Percentiles rank a stretch among this genome's conserved stretches.
Conservation (phyloP, 2,329 filamentous ascomycete species). For the Kalaharituber pfeilii region DNA sequence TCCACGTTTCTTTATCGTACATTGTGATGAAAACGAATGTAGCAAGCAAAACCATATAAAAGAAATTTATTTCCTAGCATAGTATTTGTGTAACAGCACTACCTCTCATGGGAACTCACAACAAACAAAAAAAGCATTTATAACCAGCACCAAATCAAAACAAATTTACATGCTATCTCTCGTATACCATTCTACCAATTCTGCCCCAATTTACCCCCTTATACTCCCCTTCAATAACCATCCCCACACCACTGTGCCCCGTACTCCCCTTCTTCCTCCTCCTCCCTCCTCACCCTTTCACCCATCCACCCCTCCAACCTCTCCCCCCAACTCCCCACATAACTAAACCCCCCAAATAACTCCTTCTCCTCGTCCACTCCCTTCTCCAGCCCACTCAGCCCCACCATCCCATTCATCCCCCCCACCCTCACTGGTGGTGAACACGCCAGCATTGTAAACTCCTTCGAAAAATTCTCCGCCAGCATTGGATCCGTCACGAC, state of each 20-base stretch:
- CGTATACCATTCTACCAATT: no score
- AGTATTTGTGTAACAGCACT: no score
- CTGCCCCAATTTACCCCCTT: no score
- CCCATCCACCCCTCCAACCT: background rate
- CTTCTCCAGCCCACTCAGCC: conserved; percentile 18
- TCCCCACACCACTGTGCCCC: background rate
- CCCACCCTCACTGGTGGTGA: conserved; percentile 44
- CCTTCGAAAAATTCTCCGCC: conserved; percentile 87
- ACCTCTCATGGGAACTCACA: no score
- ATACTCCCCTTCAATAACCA: background rate
- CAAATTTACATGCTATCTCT: no score
- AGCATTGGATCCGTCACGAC: conserved; percentile 89
- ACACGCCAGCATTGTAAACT: conserved; percentile 74
- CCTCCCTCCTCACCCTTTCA: background rate
- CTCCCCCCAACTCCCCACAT: conserved; percentile 26
- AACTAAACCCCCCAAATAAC: conserved; percentile 46
- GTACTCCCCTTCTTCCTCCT: background rate
- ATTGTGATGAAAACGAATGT: no score
- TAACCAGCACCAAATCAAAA: no score
- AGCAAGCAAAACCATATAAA: no score
- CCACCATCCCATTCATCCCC: conserved; percentile 5
- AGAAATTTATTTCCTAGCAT: no score
- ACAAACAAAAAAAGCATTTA: no score
- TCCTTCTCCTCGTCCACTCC: conserved; percentile 32
- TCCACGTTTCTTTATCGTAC: no score